These are phyloP conservation scores for Colletotrichum paranaense DNA, from an alignment of 2,329 filamentous ascomycete species.

Conservation along the genomic window DNA sequence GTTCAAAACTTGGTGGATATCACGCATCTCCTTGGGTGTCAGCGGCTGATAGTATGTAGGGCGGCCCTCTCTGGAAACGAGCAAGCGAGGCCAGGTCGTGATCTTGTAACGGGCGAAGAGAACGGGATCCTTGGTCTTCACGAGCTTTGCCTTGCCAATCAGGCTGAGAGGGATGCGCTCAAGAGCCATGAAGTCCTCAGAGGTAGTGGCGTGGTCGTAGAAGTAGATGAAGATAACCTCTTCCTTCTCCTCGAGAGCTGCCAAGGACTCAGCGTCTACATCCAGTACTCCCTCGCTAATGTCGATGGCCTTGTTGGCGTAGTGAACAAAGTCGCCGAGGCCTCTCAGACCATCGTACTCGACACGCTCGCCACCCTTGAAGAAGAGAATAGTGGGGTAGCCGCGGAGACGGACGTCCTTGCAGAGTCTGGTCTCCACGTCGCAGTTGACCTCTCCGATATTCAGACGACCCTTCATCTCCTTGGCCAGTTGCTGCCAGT, in stretches of 20 bases:
- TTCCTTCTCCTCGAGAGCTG: slow-evolving; percentile 88
- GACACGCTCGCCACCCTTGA: slow-evolving; percentile 89
- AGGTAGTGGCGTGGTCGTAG: slow-evolving; percentile 94
- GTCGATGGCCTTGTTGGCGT: slow-evolving; percentile 87
- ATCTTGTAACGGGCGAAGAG: slow-evolving; percentile 91
- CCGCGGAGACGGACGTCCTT: slow-evolving; percentile 85
- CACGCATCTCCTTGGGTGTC: slow-evolving; percentile 91
- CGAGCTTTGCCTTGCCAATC: slow-evolving; percentile 90
- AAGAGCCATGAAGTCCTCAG: slow-evolving; percentile 89
- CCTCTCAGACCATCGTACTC: slow-evolving; percentile 95
- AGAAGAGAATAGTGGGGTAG: slow-evolving; percentile 93
- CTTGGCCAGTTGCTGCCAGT: slow-evolving; percentile 89
- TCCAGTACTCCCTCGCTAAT: slow-evolving; percentile 82
- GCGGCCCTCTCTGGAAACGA: slow-evolving; percentile 90
- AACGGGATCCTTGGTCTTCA: slow-evolving; percentile 85
- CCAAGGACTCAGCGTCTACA: slow-evolving; percentile 80
- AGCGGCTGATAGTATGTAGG: slow-evolving; percentile 91
- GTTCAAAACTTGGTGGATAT: slow-evolving; percentile 78
- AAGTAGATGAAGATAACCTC: slow-evolving; percentile 98
- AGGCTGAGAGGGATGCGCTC: slow-evolving; percentile 88
- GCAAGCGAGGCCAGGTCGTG: slow-evolving; percentile 92
- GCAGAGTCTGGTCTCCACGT: slow-evolving; percentile 86
- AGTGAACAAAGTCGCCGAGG: slow-evolving; percentile 88
- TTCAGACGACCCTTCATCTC: slow-evolving; percentile 93
- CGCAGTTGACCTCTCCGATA: slow-evolving; percentile 96